Evolutionary conservation across 345 rosid species (phyloP), one percentile per base, ranked within the genome.

Genomic region (Salix dunnii): DNA sequence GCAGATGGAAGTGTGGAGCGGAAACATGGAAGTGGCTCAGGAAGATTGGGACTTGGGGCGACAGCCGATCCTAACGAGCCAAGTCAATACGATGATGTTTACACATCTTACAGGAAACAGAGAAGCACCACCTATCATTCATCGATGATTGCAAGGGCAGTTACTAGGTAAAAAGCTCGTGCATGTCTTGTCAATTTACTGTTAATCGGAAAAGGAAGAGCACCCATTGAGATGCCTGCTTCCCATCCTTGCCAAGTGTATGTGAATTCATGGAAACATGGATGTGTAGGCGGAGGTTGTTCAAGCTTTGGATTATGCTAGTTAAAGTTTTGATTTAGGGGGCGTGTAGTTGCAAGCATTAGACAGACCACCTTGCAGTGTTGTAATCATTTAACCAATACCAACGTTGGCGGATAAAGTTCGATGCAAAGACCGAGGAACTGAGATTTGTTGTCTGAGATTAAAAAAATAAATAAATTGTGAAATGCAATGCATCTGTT

Each of bases 31-130:
- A 81, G 86, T 67, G 81, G 90, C n/a, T 89, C 97, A 0, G 97
- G 93, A 79, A 85, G 97, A 78, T 79, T 93, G 76, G 98, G 97
- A 67, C 93, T 93, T 49, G 94, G 97, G 60, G 94, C 98, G 42
- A 82, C 91, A 51, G 93, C 93, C 72, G 87, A 96, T 84, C 98
- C 97, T 21, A 94, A 89, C 46, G 99, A 92, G 83, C 89, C 86
- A 55, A 91, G 91, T 81, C 98, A 93, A 77, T 96, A 96, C 36
- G 98, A 96, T 55, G 98, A 93, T 78, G 98, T 96, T 72, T 93
- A 96, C 82, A 83, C 96, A 30, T 96, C 97, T 67, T 96, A 96
- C 75, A 84, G 98, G 86, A 96, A 96, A 84, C 96, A 93, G 81
- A 84, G 97, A 83, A 93, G 98, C 86, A 93, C 93, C 55, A 88